Percentiles rank a stretch among this genome's conserved stretches.
These are phyloP conservation scores for Falciphora oryzae DNA, from an alignment of 2,329 filamentous ascomycete species.

Conservation along the genomic window DNA sequence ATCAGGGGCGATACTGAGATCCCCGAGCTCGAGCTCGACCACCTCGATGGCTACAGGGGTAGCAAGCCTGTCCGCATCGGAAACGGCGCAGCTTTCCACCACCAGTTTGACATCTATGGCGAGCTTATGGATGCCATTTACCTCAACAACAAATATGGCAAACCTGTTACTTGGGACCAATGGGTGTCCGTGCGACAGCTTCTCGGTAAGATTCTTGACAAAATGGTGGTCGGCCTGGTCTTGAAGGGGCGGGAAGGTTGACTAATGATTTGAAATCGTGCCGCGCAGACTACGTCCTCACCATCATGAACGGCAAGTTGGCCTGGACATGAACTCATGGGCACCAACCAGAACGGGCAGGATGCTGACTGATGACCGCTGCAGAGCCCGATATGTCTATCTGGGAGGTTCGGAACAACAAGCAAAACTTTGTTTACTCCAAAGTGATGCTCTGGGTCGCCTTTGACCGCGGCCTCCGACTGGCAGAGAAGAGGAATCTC, in stretches of 20 bases:
- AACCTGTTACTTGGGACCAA: constrained; percentile 69
- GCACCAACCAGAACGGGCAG: too few species aligned
- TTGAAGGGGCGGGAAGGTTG: not conserved
- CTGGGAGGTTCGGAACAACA: constrained; percentile 72
- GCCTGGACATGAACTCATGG: not conserved
- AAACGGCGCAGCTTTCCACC: constrained; percentile 70
- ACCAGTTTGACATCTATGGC: constrained; percentile 75
- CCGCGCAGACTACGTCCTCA: constrained; percentile 59
- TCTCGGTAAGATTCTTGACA: constrained; percentile 34
- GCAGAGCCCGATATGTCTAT: constrained; percentile 71
- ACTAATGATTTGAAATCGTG: not conserved
- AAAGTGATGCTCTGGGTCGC: constrained; percentile 82
- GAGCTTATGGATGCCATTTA: constrained; percentile 75
- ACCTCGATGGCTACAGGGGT: constrained; percentile 66
- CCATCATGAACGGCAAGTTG: constrained; percentile 50
- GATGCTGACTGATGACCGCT: not conserved
- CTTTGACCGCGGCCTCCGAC: constrained; percentile 67
- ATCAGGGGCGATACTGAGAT: constrained; percentile 71
- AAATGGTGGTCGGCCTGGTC: not conserved
- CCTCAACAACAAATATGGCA: constrained; percentile 73
- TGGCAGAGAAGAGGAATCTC: constrained; percentile 69
- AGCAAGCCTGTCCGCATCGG: constrained; percentile 70
- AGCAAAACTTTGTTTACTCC: constrained; percentile 75
- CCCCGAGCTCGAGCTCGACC: constrained; percentile 60
- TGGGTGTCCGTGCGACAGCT: constrained; percentile 68